These are phyloP conservation scores for Termitomyces sp. DNA, from an alignment of 768 basidiomycete species.

Conservation along the genomic window DNA sequence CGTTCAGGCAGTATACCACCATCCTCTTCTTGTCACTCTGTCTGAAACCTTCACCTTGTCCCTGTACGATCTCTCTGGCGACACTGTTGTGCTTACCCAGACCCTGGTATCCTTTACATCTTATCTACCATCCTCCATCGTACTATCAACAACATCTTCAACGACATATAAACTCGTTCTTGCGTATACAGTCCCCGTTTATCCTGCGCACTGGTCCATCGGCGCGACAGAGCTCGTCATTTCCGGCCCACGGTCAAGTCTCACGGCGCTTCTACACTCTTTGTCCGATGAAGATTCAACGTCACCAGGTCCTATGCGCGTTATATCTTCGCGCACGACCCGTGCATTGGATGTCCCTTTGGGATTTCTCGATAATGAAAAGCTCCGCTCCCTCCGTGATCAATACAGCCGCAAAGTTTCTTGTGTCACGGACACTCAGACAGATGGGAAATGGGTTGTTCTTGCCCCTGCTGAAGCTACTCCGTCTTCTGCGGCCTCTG, in stretches of 20 bases:
- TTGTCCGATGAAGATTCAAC: conserved; percentile 3
- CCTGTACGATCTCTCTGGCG: conserved; percentile 64
- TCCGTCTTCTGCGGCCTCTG: conserved; percentile 14
- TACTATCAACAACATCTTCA: conserved; percentile 61
- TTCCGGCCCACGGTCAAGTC: conserved; percentile 24
- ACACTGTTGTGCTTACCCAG: conserved; percentile 52
- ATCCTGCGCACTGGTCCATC: conserved; percentile 77
- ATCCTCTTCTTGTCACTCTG: conserved; percentile 72
- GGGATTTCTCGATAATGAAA: conserved; percentile 68
- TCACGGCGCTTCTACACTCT: conserved; percentile 16
- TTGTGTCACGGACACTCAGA: conserved; percentile 68
- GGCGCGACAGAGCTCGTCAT: conserved; percentile 78
- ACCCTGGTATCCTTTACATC: conserved; percentile 75
- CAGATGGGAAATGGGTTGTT: conserved; percentile 85
- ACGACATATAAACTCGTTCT: conserved; percentile 68
- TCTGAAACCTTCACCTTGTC: conserved; percentile 65
- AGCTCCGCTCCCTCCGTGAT: conserved; percentile 59
- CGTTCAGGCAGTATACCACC: conserved; percentile 69
- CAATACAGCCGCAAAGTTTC: conserved; percentile 78
- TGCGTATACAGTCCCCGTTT: conserved; percentile 73
- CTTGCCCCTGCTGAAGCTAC: conserved; percentile 54
- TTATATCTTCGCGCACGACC: conserved; percentile 56
- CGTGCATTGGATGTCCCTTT: conserved; percentile 69
- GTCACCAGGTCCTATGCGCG: conserved; percentile 34
- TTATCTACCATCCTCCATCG: conserved; percentile 75